These are phyloP conservation scores for Spathaspora hagerdaliae DNA, from an alignment of 805 yeast species.

Conservation along the genomic window DNA sequence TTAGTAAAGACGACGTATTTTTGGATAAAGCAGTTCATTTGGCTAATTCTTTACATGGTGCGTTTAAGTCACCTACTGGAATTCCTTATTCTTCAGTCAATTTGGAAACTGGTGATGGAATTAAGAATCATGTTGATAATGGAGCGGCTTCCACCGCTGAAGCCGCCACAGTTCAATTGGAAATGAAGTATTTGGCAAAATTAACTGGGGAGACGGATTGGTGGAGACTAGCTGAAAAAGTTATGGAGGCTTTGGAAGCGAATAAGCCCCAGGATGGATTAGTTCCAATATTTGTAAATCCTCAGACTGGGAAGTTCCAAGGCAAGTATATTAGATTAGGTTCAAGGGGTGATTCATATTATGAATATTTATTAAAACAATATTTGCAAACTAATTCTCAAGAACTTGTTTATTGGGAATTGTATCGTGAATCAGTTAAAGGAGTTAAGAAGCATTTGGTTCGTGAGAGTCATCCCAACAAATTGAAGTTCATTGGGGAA, in stretches of 20 bases:
- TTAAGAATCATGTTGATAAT: conserved; percentile 55
- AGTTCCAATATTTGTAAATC: conserved; percentile 76
- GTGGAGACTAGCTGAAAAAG: conserved; percentile 76
- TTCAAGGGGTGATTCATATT: conserved; percentile 89
- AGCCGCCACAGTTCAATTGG: conserved; percentile 81
- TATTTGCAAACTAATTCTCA: conserved; percentile 69
- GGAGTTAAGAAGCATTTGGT: conserved; percentile 73
- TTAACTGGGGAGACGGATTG: conserved; percentile 75
- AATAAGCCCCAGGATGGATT: conserved; percentile 68
- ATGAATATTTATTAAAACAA: conserved; percentile 84
- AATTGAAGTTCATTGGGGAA: conserved; percentile 73
- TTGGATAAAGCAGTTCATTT: conserved; percentile 75
- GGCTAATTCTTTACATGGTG: conserved; percentile 69
- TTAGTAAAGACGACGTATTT: conserved; percentile 65
- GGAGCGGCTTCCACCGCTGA: conserved; percentile 91
- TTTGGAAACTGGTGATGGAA: conserved; percentile 58
- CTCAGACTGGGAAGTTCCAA: conserved; percentile 67
- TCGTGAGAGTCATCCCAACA: conserved; percentile 55
- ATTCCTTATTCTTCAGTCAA: conserved; percentile 80
- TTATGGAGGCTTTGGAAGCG: conserved; percentile 65
- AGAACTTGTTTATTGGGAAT: conserved; percentile 58
- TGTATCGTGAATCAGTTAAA: conserved; percentile 73
- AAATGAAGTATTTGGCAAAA: conserved; percentile 74
- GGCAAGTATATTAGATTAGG: conserved; percentile 74
- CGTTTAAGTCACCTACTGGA: conserved; percentile 64